Conservation (phyloP, 305 asterid genomes). For the Fraxinus xanthoxyloides region DNA sequence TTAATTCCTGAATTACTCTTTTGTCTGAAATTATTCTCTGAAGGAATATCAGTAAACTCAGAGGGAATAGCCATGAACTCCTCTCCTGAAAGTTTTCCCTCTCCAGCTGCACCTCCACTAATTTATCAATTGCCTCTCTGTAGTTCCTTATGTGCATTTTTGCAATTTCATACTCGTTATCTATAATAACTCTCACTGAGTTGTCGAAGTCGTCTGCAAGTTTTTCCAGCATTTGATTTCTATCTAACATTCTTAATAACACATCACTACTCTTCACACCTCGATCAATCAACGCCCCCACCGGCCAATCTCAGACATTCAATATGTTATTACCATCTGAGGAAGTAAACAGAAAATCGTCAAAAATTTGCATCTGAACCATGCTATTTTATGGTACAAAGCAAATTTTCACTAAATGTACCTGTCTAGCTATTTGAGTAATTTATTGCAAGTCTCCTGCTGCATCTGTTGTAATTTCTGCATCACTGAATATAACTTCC, state of each 20-base stretch:
- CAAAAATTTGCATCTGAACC: neutral
- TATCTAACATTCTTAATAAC: conserved; percentile 59
- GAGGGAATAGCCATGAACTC: conserved; percentile 57
- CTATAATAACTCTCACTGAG: conserved; percentile 41
- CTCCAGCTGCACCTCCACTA: conserved; percentile 62
- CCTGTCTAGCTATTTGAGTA: conserved; percentile 61
- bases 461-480: conserved; percentile 72
- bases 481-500: conserved; percentile 63
- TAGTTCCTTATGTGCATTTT: conserved; percentile 47
- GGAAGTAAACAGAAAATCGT: neutral
- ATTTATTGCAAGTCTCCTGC: conserved; percentile 65
- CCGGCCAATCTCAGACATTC: conserved; percentile 69
- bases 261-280: conserved; percentile 52
- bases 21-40: conserved; percentile 12
- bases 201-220: conserved; percentile 62
- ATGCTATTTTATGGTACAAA: neutral
- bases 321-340: conserved; percentile 60
- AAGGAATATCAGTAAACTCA: conserved; percentile 46
- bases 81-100: conserved; percentile 59
- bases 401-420: neutral
- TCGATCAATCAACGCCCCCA: conserved; percentile 55
- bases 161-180: conserved; percentile 50
- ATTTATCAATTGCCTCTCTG: conserved; percentile 55
- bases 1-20: neutral
- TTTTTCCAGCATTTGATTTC: conserved; percentile 68